phyloP scores from a whole-genome alignment of 371 early-diverging fungal species.

The Quaeritorhiza haematococci region DNA sequence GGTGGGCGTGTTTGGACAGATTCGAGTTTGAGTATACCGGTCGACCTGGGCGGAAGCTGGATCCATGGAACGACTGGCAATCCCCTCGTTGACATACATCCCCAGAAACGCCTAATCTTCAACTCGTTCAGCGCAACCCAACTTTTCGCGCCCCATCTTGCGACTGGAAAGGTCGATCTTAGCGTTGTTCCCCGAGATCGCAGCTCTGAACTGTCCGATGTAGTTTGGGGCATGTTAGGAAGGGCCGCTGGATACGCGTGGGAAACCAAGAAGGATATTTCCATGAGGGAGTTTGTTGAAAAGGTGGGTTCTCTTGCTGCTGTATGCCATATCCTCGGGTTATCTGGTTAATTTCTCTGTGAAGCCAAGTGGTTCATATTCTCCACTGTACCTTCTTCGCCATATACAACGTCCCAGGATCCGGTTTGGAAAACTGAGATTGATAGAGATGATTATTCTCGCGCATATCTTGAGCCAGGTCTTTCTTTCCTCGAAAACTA shows the following conservation, averaged over 20 bases:
- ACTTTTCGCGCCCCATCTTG: neutral
- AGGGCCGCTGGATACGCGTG: neutral
- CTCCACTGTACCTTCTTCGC: too few species aligned
- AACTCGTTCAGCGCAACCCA: neutral
- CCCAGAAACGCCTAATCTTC: neutral
- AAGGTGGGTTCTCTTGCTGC: too few species aligned
- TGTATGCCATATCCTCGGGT: too few species aligned
- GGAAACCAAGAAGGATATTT: neutral
- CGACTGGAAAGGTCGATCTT: neutral
- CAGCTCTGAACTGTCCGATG: neutral
- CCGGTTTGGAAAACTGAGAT: neutral
- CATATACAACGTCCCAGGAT: too few species aligned
- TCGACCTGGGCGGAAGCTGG: slow-evolving; percentile 4
- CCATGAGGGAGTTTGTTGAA: neutral
- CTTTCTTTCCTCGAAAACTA: neutral
- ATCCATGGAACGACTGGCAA: slow-evolving; percentile 15
- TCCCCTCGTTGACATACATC: slow-evolving; percentile 9
- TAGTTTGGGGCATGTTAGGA: neutral
- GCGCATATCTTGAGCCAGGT: neutral
- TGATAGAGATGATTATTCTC: neutral
- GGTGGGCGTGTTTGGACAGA: slow-evolving; percentile 6
- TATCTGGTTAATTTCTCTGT: too few species aligned
- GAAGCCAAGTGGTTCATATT: too few species aligned
- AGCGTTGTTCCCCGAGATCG: neutral
- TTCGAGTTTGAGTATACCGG: neutral